Base-by-base conservation (phyloP, 2,329 filamentous ascomycete species). In the Colletotrichum scovillei region DNA sequence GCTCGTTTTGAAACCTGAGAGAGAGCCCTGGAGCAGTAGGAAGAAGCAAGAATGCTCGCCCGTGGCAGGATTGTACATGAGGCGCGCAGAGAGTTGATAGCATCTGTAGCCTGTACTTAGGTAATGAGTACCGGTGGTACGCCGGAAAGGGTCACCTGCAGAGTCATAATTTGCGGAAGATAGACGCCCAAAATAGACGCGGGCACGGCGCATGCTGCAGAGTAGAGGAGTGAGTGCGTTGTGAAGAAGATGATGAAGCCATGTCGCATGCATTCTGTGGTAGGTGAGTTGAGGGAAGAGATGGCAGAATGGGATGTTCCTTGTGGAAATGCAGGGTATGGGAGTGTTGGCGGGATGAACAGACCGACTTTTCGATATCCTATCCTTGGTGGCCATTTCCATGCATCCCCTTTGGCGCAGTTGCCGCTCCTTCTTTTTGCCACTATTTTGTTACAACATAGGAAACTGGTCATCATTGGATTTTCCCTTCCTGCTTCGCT, bases 151-250 rank as follows among this genome's bases (percentile, higher is more conserved):
- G 35, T 65, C 60, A 70, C 60, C 60, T 65, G 70, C 46, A 73
- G 55, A 52, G 59, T 73, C 30, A 55, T 56, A 62, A 70, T 73
- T 65, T 73, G 56, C 70, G 56, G 42, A 55, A 73, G 69, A 65
- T 65, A 69, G 55, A 63, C 70, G 66, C 67, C 46, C 3, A 53
- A 53, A 63, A 53, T 35, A 70, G 66, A 69, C 70, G 70, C 70
- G 55, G 53, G 32, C 66, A 65, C 53, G 66, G 19, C 42, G 42
- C 60, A 46, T 32, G 52, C 64, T 22, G 42, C 22, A 24, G 8
- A 16, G n/a, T 11, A 42, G 53, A 22, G 38, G 52, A 35, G 56
- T 42, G 52, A 28, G 59, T 16, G 9, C 11, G 59, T 30, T 9
- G n/a, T 30, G 24, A 38, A 62, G 58, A 49, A 49, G 42, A 49